Evolutionary conservation across 169 alveolate genomes (phyloP).

Genomic region (Cryptosporidium meleagridis): DNA sequence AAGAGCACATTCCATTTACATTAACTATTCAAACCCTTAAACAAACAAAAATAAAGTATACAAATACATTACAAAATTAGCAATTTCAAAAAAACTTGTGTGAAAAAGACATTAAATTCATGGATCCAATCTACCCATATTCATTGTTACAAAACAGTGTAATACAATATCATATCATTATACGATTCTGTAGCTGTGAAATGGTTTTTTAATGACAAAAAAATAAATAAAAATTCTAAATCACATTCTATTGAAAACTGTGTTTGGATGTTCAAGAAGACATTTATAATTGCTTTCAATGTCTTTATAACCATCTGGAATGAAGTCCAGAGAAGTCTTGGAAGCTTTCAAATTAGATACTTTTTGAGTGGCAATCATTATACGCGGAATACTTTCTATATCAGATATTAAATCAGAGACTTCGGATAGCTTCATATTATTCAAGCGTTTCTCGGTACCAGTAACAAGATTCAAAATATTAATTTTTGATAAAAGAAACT

Average conservation of each 20-base stretch:
- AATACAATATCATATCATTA: no score
- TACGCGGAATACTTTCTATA: background rate
- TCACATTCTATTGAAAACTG: background rate
- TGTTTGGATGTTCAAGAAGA: background rate
- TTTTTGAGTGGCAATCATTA: slow-evolving; percentile 1
- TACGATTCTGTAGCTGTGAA: background rate
- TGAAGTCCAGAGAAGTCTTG: background rate
- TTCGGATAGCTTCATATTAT: background rate
- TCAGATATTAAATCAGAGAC: background rate
- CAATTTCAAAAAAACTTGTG: no score
- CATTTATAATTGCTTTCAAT: background rate
- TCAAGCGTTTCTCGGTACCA: background rate
- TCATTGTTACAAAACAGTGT: no score
- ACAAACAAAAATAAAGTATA: no score
- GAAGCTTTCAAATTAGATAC: slow-evolving; percentile 24
- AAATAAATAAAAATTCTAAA: no score
- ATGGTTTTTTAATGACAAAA: background rate
- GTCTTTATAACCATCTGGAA: background rate
- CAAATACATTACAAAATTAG: no score
- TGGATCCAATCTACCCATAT: background rate
- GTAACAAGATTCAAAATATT: background rate
- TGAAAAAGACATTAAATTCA: no score
- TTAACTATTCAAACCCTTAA: background rate
- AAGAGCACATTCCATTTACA: background rate
- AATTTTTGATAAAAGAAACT: background rate